phyloP scores from a whole-genome alignment of 768 basidiomycete genomes.

The Boletus fagicola region DNA sequence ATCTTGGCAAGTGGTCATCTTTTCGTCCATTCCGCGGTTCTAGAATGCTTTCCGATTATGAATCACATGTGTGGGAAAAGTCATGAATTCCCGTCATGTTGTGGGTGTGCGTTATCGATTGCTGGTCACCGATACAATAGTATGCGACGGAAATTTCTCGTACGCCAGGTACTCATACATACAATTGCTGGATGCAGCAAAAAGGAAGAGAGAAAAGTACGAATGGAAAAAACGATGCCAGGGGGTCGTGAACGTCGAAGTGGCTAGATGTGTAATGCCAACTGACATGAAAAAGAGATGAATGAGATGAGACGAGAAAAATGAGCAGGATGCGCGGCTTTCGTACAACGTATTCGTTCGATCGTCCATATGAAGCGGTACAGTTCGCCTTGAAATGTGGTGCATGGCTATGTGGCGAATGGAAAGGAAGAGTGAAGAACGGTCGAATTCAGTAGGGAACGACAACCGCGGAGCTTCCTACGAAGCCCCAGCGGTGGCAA shows the following conservation, averaged over 20 bases:
- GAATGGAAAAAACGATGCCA: conserved; percentile 13
- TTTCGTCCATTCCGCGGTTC: conserved; percentile 6
- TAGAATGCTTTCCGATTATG: conserved; percentile 1
- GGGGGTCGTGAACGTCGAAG: conserved; percentile 26
- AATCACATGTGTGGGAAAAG: conserved; percentile 6
- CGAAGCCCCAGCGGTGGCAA: conserved; percentile 41
- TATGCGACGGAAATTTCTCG: conserved; percentile 21
- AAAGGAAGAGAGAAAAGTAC: conserved; percentile 1
- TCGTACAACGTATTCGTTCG: conserved; percentile 25
- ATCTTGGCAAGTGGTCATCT: background rate
- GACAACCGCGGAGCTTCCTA: conserved; percentile 17
- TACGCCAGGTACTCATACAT: conserved; percentile 37
- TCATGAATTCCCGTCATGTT: conserved; percentile 5
- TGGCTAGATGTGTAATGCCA: conserved; percentile 27
- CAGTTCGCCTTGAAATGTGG: background rate
- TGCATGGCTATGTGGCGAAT: conserved; percentile 2
- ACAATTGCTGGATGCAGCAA: conserved; percentile 20
- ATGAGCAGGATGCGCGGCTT: conserved; percentile 11
- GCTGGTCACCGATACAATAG: conserved; percentile 21
- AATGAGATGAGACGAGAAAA: conserved; percentile 11
- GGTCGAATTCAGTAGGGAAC: conserved; percentile 9
- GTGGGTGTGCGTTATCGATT: conserved; percentile 3
- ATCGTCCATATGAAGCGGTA: conserved; percentile 19
- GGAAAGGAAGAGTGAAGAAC: conserved; percentile 1
- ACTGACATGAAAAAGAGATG: conserved; percentile 4